Evolutionary conservation across 495 filamentous ascomycete genomes (phyloP).

Genomic region (Collariella sp.): DNA sequence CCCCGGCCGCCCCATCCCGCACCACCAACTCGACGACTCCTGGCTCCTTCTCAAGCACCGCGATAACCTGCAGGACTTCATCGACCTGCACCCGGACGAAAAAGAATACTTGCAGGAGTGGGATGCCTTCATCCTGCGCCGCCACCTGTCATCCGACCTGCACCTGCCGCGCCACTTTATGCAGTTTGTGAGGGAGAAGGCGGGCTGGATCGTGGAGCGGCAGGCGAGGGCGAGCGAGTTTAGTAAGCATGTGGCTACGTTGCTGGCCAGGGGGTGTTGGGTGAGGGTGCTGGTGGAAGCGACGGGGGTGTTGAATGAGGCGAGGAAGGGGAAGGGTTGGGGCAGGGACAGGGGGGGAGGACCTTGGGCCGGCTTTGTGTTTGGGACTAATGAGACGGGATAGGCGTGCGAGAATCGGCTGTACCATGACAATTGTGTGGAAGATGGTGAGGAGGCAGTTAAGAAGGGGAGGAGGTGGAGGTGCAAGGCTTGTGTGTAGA

Average conservation of each 20-base stretch:
- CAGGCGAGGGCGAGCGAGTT: slow-evolving; percentile 37
- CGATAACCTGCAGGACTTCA: slow-evolving; percentile 43
- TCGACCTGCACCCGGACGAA: slow-evolving; percentile 40
- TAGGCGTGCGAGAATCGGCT: slow-evolving; percentile 32
- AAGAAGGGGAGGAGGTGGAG: slow-evolving; percentile 11
- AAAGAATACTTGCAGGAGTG: slow-evolving; percentile 46
- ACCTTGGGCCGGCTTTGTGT: too few relatives aligned
- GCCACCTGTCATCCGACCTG: slow-evolving; percentile 38
- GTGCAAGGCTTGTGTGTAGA: slow-evolving; percentile 14
- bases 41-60: slow-evolving; percentile 47
- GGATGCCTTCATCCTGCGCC: slow-evolving; percentile 41
- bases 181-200: slow-evolving; percentile 36
- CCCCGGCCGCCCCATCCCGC: slow-evolving; percentile 36
- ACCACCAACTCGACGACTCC: slow-evolving; percentile 34
- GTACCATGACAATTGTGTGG: slow-evolving; percentile 23
- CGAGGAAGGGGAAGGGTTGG: slow-evolving; percentile 14
- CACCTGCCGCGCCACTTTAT: slow-evolving; percentile 39
- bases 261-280: slow-evolving; percentile 37
- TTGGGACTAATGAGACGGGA: too few relatives aligned
- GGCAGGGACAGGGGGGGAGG: slow-evolving; percentile 15
- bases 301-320: slow-evolving; percentile 31
- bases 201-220: slow-evolving; percentile 35
- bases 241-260: slow-evolving; percentile 35
- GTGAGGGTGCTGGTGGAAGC: slow-evolving; percentile 29
- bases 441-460: slow-evolving; percentile 9